Evolutionary conservation across 345 rosid species (phyloP).

Genomic region (Populus nigra): DNA sequence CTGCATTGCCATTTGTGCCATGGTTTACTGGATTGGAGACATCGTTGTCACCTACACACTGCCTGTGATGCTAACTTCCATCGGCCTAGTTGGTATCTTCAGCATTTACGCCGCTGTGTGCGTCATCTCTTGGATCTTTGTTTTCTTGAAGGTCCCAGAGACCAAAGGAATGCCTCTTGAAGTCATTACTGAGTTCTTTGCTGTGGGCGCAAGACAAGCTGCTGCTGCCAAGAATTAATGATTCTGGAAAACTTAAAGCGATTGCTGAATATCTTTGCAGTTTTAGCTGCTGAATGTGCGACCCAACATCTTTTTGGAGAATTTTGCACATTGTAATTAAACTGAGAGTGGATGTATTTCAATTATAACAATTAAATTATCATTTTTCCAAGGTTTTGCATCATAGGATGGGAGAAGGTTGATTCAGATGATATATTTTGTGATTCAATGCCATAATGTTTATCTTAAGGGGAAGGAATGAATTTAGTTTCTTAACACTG

Average conservation of each 20-base stretch:
- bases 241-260: not conserved
- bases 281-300: constrained; percentile 4
- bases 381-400: not conserved
- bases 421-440: not conserved
- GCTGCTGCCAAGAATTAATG: constrained; percentile 41
- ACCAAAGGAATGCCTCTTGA: constrained; percentile 99
- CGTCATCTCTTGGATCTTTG: constrained; percentile 71
- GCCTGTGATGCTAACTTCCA: constrained; percentile 74
- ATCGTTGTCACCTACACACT: constrained; percentile 86
- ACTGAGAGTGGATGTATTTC: constrained; percentile 10
- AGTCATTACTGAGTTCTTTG: constrained; percentile 93
- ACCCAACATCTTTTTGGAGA: constrained; percentile 1
- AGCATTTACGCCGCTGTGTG: constrained; percentile 79
- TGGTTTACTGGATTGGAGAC: constrained; percentile 81
- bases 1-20: constrained; percentile 89
- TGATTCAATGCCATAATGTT: too few relatives aligned
- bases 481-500: too few relatives aligned
- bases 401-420: not conserved
- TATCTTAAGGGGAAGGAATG: too few relatives aligned
- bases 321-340: constrained; percentile 13
- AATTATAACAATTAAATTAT: not conserved
- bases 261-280: not conserved
- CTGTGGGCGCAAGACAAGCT: constrained; percentile 75
- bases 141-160: constrained; percentile 91
- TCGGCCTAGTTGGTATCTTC: constrained; percentile 75